Evolutionary conservation across 2,329 filamentous ascomycete genomes (phyloP).

Genomic region (Xylaria sp.): DNA sequence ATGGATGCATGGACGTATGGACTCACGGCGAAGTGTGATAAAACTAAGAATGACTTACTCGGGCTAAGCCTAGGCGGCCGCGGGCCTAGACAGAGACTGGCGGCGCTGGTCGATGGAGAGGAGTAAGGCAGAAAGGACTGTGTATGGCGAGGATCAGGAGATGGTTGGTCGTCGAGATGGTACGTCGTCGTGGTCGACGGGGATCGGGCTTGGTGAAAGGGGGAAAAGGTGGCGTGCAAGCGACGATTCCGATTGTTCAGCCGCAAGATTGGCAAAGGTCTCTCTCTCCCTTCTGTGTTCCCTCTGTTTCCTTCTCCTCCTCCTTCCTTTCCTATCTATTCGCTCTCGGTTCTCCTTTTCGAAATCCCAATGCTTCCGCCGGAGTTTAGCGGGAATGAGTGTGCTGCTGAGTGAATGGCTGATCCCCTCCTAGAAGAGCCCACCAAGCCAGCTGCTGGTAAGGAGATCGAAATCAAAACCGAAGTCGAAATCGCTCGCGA

Average conservation of each 20-base stretch:
- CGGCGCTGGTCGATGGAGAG: conserved; percentile 36
- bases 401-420: conserved; percentile 14
- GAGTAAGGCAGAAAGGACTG: conserved; percentile 30
- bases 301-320: neutral
- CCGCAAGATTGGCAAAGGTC: neutral
- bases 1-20: neutral
- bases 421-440: conserved; percentile 38
- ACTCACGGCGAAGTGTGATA: neutral
- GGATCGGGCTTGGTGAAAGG: conserved; percentile 4
- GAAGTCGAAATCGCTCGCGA: conserved; percentile 14
- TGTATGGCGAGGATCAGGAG: conserved; percentile 41
- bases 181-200: conserved; percentile 24
- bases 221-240: conserved; percentile 32
- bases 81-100: conserved; percentile 49
- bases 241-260: conserved; percentile 28
- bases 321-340: neutral
- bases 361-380: conserved; percentile 12
- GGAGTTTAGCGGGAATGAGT: neutral
- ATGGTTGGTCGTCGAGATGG: conserved; percentile 39
- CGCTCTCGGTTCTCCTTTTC: neutral
- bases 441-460: conserved; percentile 33
- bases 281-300: neutral
- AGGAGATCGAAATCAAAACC: conserved; percentile 15
- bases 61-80: conserved; percentile 50
- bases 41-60: conserved; percentile 43